Evolutionary conservation across 495 filamentous ascomycete genomes (phyloP), one percentile per base, ranked within the genome.

Genomic region (Parathielavia appendiculata): DNA sequence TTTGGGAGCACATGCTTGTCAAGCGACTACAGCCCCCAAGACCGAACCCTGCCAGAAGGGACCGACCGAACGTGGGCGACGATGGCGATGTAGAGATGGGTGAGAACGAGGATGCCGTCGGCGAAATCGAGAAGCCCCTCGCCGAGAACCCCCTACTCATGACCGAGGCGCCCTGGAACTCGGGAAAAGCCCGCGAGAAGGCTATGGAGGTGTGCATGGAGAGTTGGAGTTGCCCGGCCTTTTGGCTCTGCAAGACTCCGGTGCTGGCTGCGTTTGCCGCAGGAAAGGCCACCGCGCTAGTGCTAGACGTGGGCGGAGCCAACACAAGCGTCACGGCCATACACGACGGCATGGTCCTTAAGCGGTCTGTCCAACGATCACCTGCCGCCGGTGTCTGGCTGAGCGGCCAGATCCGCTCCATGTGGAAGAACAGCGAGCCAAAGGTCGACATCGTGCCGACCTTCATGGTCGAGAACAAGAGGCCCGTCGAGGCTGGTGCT

Each of bases 171-270:
- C 87, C 88, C 30, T 97, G 92, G 92, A 97, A 95, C 69, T 76
- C 86, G 20, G 70, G 81, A 16, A 97, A 96, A 73, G 83, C 86
- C 58, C 80, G 93, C 39, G 93, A 98, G 71, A 92, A 90, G 77
- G 85, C 85, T 7, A 90, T 97, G 63, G 95, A 98, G 73, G 83
- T 96, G 54, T 89, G 86, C 32, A 96, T 98, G 84, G 93, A 98
- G 78, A 87, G 83, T 61, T 98, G 92, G 87, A 92, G 91, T 16
- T 85, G 83, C 39, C 93, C 93, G 14, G 93, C 93, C 5, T 97
- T 95, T 74, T 98, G 91, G 79, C 78, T 96, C 51, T 88, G 87
- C 53, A 62, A 73, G 57, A 81, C 79, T 39, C 77, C 79, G 3
- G 79, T 81, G 26, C 72, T 81, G 54, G 77, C 80, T 23, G 73